Evolutionary conservation across 2,329 filamentous ascomycete species (phyloP), one percentile per base, ranked within the genome.

Genomic region (Biscogniauxia mediterranea): DNA sequence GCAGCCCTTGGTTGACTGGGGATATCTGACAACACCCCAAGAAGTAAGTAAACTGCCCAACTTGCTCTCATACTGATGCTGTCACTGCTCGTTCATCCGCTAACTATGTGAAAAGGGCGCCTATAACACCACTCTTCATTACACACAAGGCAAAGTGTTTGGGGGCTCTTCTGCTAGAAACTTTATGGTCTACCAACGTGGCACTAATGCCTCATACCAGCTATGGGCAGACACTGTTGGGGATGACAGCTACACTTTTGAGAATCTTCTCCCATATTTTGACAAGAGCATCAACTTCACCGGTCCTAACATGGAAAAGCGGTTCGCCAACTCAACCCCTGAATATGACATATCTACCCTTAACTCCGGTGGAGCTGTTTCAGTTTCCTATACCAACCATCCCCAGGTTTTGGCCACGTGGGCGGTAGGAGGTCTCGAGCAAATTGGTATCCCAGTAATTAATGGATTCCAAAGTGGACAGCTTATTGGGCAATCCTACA

Each of bases 301-400:
- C 17, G 64, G 68, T 8, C 68, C 69, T 1, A 68, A 66, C 52
- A 58, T 64, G 54, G 59, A 61, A n/a, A 61, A 56, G 9, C 67
- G 72, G 46, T 63, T 63, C 7, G 59, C 63, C 42, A 75, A 75
- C 60, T 70, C 72, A 7, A 68, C 68, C 2, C 61, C 68, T 4
- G 38, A 60, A 15, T 74, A 71, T 56, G 68, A 74, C 20, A 57
- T 67, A 8, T 69, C 69, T 4, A 68, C 69, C 2, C 78, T 78
- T 49, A 69, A 70, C 32, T 59, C 51, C 2, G 73, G 71, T 4
- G 74, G 74, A 0, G 78, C 80, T 0, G 62, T 82, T 0, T 72
- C 79, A 23, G 75, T 81, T 1, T 76, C 78, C 0, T 81, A 75
- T 59, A 59, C 75, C 3, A 78, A 79, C 55, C 81, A 72, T 52